These are phyloP conservation scores for Lenwebbia sp. DNA, from an alignment of 345 rosid species.

Conservation along the genomic window DNA sequence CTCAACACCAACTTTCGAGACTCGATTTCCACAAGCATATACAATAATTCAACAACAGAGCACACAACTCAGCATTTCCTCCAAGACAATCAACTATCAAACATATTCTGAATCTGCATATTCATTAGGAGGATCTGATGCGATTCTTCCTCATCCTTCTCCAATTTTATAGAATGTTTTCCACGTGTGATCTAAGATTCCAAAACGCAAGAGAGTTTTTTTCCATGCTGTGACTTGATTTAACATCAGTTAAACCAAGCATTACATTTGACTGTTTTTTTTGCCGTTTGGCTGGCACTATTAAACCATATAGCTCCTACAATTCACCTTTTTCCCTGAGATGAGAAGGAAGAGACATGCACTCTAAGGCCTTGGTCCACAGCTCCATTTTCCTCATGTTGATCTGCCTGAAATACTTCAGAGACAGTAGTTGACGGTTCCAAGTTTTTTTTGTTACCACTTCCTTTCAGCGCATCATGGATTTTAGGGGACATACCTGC, in stretches of 20 bases:
- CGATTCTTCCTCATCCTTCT: neutral
- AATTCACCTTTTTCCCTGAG: neutral
- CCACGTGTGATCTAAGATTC: neutral
- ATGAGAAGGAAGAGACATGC: constrained; percentile 1
- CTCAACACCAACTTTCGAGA: neutral
- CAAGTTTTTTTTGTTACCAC: neutral
- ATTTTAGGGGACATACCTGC: constrained; percentile 4
- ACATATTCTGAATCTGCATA: neutral
- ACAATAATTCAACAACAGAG: neutral
- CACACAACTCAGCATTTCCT: neutral
- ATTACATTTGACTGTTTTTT: neutral
- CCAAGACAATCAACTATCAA: neutral
- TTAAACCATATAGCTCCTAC: neutral
- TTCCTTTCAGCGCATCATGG: neutral
- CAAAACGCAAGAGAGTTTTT: neutral
- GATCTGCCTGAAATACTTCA: constrained; percentile 8
- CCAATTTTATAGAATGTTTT: neutral
- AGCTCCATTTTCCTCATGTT: neutral
- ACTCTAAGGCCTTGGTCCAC: neutral
- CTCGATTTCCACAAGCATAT: neutral
- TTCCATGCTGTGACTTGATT: neutral
- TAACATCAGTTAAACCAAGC: neutral
- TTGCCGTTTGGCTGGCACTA: neutral
- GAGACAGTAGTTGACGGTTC: constrained; percentile 1
- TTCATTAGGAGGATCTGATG: neutral